Conservation (phyloP, 1,284 basidiomycete genomes). For the Sporisorium exsertum region DNA sequence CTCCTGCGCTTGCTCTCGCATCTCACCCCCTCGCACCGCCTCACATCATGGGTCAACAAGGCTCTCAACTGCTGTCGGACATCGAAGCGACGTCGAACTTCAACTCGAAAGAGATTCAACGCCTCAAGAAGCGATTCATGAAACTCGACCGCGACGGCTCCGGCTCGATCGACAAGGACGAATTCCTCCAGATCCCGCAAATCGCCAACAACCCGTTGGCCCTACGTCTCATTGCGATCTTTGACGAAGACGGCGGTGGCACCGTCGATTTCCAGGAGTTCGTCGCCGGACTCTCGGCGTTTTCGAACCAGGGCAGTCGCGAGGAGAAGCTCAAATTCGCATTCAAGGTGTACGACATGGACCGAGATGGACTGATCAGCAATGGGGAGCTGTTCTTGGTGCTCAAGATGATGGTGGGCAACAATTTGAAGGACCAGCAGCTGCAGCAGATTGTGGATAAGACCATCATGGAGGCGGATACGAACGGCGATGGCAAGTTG, state of each 20-base stretch:
- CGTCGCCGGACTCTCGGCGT: constrained; percentile 95
- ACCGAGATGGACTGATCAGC: constrained; percentile 96
- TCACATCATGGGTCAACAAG: constrained; percentile 72
- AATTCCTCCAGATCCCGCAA: constrained; percentile 98
- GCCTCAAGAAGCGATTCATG: constrained; percentile 98
- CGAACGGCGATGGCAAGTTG: constrained; percentile 94
- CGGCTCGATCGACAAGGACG: constrained; percentile 96
- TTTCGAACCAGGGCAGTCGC: constrained; percentile 92
- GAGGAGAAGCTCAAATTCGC: constrained; percentile 97
- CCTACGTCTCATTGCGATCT: constrained; percentile 97
- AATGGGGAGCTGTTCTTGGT: constrained; percentile 98
- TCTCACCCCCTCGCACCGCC: neutral
- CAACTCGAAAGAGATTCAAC: constrained; percentile 71
- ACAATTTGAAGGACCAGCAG: constrained; percentile 99
- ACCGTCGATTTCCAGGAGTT: constrained; percentile 99
- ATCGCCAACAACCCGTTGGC: constrained; percentile 98
- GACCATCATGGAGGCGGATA: constrained; percentile 99
- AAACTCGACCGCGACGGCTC: constrained; percentile 98
- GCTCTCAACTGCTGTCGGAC: constrained; percentile 91
- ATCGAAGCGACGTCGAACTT: constrained; percentile 91
- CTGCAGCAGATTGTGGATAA: constrained; percentile 99
- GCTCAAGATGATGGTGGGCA: constrained; percentile 99
- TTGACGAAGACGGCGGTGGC: constrained; percentile 97
- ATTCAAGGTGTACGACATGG: constrained; percentile 99
- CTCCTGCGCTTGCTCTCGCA: neutral